Conservation (phyloP, 305 asterid genomes). For the Euphrasia arctica region DNA sequence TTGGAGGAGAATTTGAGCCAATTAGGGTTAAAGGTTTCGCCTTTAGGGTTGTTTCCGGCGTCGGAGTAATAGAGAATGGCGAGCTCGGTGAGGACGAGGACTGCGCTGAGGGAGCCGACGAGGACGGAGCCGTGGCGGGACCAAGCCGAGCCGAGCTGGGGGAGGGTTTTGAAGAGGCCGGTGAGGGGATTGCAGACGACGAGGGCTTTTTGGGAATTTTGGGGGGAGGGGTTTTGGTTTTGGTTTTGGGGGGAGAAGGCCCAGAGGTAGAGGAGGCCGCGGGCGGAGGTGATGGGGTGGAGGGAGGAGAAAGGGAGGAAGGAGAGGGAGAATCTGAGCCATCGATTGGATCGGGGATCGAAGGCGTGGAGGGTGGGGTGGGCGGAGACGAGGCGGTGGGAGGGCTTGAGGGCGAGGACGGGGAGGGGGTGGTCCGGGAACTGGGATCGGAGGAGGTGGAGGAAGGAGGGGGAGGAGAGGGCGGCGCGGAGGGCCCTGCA, state of each 20-base stretch:
- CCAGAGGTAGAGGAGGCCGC: constrained; percentile 87
- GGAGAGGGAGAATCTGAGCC: constrained; percentile 81
- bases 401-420: constrained; percentile 77
- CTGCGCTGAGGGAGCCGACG: constrained; percentile 59
- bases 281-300: constrained; percentile 80
- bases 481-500: constrained; percentile 56
- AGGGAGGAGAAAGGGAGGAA: constrained; percentile 80
- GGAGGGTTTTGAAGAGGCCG: constrained; percentile 54
- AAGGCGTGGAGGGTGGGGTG: constrained; percentile 64
- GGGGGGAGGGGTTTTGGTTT: no score
- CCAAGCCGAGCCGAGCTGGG: constrained; percentile 98
- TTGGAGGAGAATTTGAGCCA: constrained; percentile 92
- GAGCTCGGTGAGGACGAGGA: constrained; percentile 88
- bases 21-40: constrained; percentile 24
- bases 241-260: constrained; percentile 34
- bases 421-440: constrained; percentile 45
- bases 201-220: constrained; percentile 50
- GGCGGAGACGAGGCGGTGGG: constrained; percentile 65
- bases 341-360: constrained; percentile 53
- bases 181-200: constrained; percentile 87
- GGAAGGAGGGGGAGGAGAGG: constrained; percentile 68
- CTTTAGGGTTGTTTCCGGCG: not conserved
- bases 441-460: constrained; percentile 49
- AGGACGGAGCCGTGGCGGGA: constrained; percentile 88
- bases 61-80: constrained; percentile 69